phyloP scores from a whole-genome alignment of 805 yeast species.

The Trichomonascus vanleenenianus region DNA sequence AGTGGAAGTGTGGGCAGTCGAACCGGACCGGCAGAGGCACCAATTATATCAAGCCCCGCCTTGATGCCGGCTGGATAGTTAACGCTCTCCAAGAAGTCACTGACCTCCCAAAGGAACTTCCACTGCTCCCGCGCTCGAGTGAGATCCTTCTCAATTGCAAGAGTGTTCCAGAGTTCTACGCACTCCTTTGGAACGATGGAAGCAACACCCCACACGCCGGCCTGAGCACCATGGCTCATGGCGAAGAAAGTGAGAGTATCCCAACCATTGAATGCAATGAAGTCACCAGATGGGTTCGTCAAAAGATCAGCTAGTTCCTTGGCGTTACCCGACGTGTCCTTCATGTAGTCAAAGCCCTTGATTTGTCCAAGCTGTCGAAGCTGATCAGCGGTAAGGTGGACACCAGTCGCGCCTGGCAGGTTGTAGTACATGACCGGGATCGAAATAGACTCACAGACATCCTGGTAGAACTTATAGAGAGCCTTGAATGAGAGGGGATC shows the following conservation, averaged over 20 bases:
- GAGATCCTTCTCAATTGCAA: slow-evolving; percentile 1
- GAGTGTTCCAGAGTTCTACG: slow-evolving; percentile 3
- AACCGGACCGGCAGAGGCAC: slow-evolving; percentile 1
- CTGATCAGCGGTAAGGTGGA: slow-evolving; percentile 3
- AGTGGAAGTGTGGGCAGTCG: slow-evolving; percentile 3
- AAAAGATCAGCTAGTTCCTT: slow-evolving; percentile 4
- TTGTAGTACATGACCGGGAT: slow-evolving; percentile 7
- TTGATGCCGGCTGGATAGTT: slow-evolving; percentile 5
- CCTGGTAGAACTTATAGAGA: slow-evolving; percentile 6
- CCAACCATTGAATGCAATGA: slow-evolving; percentile 3
- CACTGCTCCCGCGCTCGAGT: slow-evolving; percentile 3
- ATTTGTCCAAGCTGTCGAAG: slow-evolving; percentile 2
- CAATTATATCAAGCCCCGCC: slow-evolving; percentile 3
- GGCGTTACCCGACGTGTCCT: slow-evolving; percentile 6
- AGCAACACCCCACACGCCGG: slow-evolving; percentile 2
- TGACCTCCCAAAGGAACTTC: slow-evolving; percentile 6
- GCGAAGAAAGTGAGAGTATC: slow-evolving; percentile 4
- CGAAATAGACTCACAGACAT: slow-evolving; percentile 3
- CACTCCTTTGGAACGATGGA: slow-evolving; percentile 5
- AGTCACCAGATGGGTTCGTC: background rate
- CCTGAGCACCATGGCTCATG: slow-evolving; percentile 1
- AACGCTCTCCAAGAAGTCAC: slow-evolving; percentile 6
- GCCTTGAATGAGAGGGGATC: slow-evolving; percentile 5
- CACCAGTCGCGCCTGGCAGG: slow-evolving; percentile 4
- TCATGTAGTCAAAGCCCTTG: slow-evolving; percentile 6